A percentile compares a stretch with the other conserved stretches of the same genome.
phyloP scores from a whole-genome alignment of 192 early-diverging fungal species.

The Linnemannia hyalina region DNA sequence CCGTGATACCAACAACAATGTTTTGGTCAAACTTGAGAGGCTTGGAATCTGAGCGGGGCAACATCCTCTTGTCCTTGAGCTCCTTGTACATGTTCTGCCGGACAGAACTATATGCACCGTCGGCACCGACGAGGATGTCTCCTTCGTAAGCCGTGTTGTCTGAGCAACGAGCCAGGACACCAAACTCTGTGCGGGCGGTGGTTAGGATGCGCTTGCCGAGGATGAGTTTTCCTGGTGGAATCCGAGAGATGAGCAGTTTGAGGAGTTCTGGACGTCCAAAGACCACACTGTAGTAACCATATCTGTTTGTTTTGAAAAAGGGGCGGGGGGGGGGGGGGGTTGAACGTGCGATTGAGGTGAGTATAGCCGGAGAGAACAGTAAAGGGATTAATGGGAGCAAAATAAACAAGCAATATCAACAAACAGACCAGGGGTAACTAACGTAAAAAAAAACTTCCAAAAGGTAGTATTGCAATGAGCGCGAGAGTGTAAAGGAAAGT shows the following conservation, averaged over 20 bases:
- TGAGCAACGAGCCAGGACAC: slow-evolving; percentile 34
- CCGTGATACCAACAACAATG: slow-evolving; percentile 48
- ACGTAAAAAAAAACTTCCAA: neutral
- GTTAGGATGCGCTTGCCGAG: slow-evolving; percentile 47
- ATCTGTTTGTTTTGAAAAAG: slow-evolving; percentile 15
- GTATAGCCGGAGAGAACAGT: neutral
- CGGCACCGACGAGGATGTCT: slow-evolving; percentile 55
- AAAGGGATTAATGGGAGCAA: neutral
- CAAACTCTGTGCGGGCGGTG: slow-evolving; percentile 30
- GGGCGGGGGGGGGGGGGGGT: no score
- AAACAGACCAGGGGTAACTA: neutral
- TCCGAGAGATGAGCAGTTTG: slow-evolving; percentile 24
- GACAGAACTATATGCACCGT: slow-evolving; percentile 54
- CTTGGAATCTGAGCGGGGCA: slow-evolving; percentile 39
- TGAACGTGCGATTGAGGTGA: neutral
- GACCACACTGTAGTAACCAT: slow-evolving; percentile 40
- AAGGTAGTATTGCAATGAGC: neutral
- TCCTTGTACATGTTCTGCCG: slow-evolving; percentile 49
- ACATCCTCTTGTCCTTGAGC: slow-evolving; percentile 29
- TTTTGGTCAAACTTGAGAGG: slow-evolving; percentile 55
- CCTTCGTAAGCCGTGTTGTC: slow-evolving; percentile 43
- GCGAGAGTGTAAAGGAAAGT: neutral
- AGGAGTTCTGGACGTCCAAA: slow-evolving; percentile 48
- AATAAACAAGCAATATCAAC: neutral
- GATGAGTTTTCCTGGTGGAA: slow-evolving; percentile 25